Evolutionary conservation across 306 rosid species (phyloP), one percentile per base, ranked within the genome.

Genomic region (Ceratonia siliqua): DNA sequence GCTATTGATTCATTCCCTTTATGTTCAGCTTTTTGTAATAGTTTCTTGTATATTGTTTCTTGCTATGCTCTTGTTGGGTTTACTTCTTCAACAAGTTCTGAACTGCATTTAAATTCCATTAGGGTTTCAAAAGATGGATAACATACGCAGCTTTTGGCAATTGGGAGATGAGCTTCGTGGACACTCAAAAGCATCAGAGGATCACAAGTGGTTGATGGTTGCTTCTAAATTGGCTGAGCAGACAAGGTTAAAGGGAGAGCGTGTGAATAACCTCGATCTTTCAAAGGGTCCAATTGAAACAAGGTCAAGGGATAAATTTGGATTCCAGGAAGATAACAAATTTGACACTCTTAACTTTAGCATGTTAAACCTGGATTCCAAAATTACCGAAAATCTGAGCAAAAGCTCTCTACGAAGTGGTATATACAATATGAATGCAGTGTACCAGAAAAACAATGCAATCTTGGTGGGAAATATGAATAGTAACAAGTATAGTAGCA

Each of bases 161-260:
- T 78, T 95, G 81, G 98, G 98, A 5, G 98, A 92, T 33, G 97
- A 95, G 80, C 99, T 95, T 62, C 98, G 99, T 4, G 99, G 98
- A 62, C 99, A 92, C 83, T 82, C 93, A 0, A 95, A 91, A 85
- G 86, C 82, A 27, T 87, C 98, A 3, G 99, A 95, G 82, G 99
- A 95, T 87, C 89, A 95, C 81, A 89, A 90, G 77, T 95, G 99
- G 99, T 75, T 82, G 5, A 75, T 92, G 91, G 99, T 79, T 59
- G 97, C 98, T 73, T 95, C 98, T 2, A 95, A 89, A 76, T 87
- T 95, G 85, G 98, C 98, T 68, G 99, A 92, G 82, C 99, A 95
- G 84, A 93, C 97, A 13, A 87, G 96, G 80, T 80, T 53, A 24
- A 95, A 95, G 80, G 97, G 96, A 0, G 98, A 95, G 83, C 95